phyloP scores from a whole-genome alignment of 495 filamentous ascomycete species.

The Lophium mytilinum region DNA sequence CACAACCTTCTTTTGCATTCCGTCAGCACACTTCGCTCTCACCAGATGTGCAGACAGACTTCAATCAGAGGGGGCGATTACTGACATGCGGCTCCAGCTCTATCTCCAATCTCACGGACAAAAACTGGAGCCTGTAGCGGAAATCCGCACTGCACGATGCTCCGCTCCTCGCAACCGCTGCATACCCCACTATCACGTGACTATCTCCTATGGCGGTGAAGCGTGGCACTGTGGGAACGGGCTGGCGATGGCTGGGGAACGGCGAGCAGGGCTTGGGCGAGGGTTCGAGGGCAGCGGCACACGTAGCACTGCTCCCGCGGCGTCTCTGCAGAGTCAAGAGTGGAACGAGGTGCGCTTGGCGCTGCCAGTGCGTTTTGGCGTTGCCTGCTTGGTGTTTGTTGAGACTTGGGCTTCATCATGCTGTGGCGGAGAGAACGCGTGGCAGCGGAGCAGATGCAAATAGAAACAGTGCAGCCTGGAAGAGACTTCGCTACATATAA shows the following conservation, averaged over 20 bases:
- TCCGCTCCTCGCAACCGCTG: too few relatives aligned
- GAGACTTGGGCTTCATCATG: slow-evolving; percentile 6
- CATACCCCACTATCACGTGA: slow-evolving; percentile 13
- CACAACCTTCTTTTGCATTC: neutral
- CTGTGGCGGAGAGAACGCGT: slow-evolving; percentile 26
- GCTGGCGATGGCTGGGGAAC: slow-evolving; percentile 26
- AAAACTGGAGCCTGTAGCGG: neutral
- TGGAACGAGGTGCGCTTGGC: neutral
- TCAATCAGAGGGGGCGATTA: neutral
- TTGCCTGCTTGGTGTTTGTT: slow-evolving; percentile 17
- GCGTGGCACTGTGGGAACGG: neutral
- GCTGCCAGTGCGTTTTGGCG: slow-evolving; percentile 4
- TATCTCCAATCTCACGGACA: neutral
- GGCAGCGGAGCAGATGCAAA: slow-evolving; percentile 2
- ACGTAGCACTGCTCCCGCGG: too few relatives aligned
- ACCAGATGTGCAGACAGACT: neutral
- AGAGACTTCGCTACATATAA: neutral
- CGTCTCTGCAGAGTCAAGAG: too few relatives aligned
- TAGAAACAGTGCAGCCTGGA: slow-evolving; percentile 22
- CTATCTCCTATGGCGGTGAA: neutral
- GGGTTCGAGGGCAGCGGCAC: too few relatives aligned
- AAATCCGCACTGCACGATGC: neutral
- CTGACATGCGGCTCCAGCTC: neutral
- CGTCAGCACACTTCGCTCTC: neutral
- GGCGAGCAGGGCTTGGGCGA: neutral